Evolutionary conservation across 305 asterid genomes (phyloP), one percentile per base, ranked within the genome.

Genomic region (Ilex paraguariensis): DNA sequence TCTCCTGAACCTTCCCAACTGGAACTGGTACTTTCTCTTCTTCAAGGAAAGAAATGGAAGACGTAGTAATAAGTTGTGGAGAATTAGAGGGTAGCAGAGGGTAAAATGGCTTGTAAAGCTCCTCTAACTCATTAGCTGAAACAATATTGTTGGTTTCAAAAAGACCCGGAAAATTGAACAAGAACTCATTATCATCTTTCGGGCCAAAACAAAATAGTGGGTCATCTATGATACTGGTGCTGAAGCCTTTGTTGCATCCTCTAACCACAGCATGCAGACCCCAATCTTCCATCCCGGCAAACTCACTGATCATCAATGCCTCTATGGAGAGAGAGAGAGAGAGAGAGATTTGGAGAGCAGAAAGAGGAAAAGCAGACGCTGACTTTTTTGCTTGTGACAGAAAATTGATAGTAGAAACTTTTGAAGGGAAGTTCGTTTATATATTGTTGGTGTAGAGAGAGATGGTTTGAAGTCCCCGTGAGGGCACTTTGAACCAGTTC

Each of bases 101-200:
- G 65, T 73, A 83, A 69, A 91, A 86, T 3, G 96, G 96, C 79
- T 88, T 88, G 82, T 76, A 86, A 64, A 91, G 84, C 16, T 77
- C 85, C 54, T 85, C 87, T 21, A 88, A 61, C 30, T 82, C 96
- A 30, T 83, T 88, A 32, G 75, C 49, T 0, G 69, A 76, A 50
- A 68, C 68, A 36, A 4, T 36, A 9, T 54, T 61, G 0, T 77
- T 50, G 3, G 60, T 45, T 31, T 77, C 82, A 21, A 76, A 73
- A 54, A 71, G 28, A 28, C 73, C 77, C 3, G 86, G 73, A 61
- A 75, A 77, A 44, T 52, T 50, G 10, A 59, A 54, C 12, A 62
- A 7, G 28, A 72, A 57, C n/a, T 61, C 76, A 2, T 39, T 74
- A 64, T 70, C 77, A 16, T 59, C 67, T 45, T 54, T 48, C 5